phyloP scores from a whole-genome alignment of 768 basidiomycete genomes.

The Megacollybia marginata region DNA sequence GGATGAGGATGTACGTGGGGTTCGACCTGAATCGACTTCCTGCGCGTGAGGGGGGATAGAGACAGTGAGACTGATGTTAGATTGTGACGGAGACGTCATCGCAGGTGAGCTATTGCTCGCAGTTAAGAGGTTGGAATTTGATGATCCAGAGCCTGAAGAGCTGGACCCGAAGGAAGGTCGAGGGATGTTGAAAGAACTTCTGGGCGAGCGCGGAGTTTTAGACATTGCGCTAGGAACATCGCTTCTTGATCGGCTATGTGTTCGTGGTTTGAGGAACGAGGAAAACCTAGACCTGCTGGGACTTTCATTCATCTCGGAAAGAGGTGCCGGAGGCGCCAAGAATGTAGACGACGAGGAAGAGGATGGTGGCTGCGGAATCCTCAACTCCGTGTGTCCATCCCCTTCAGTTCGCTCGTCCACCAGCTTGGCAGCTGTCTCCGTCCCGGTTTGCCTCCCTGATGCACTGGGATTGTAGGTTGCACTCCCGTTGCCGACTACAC shows the following conservation, averaged over 20 bases:
- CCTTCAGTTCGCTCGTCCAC: background rate
- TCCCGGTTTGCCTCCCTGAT: background rate
- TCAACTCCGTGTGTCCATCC: background rate
- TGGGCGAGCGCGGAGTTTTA: constrained; percentile 11
- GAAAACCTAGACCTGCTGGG: background rate
- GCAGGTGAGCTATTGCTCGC: background rate
- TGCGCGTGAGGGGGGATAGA: constrained; percentile 1
- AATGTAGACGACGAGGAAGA: constrained; percentile 11
- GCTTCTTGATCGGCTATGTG: constrained; percentile 32
- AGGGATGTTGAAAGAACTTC: constrained; percentile 28
- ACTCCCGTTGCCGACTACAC: constrained; percentile 14
- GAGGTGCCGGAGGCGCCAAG: constrained; percentile 6
- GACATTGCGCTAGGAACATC: constrained; percentile 21
- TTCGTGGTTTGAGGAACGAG: constrained; percentile 31
- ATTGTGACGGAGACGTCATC: background rate
- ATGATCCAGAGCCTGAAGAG: background rate
- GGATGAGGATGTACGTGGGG: background rate
- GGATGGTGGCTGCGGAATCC: background rate
- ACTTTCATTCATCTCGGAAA: constrained; percentile 8
- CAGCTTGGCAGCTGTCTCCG: constrained; percentile 1
- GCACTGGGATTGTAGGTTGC: constrained; percentile 2
- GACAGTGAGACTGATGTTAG: constrained; percentile 1
- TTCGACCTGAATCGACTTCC: background rate
- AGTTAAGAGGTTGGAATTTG: background rate
- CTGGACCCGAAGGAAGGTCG: constrained; percentile 10